These are phyloP conservation scores for Calonectria hongkongensis DNA, from an alignment of 2,329 filamentous ascomycete species.

Conservation along the genomic window DNA sequence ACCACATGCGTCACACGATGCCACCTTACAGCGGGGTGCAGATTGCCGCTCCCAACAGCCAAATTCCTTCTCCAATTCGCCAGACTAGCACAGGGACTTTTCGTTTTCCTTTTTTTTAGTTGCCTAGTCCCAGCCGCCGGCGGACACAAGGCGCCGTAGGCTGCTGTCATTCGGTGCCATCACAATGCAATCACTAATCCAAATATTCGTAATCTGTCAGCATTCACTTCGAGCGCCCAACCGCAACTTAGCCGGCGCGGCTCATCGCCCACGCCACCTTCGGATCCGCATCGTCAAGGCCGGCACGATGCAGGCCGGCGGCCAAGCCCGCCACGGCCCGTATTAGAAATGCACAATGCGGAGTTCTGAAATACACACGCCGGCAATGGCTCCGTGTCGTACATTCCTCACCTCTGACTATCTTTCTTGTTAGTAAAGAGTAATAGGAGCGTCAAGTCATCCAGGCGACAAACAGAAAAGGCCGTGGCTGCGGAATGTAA, in stretches of 20 bases:
- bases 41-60: not conserved
- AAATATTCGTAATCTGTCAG: slow-evolving; percentile 10
- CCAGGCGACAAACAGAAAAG: too few species aligned
- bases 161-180: not conserved
- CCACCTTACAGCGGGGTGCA: slow-evolving; percentile 9
- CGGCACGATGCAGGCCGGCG: not conserved
- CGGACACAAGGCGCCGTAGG: slow-evolving; percentile 14
- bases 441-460: too few species aligned
- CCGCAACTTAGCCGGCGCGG: not conserved
- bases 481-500: too few species aligned
- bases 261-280: slow-evolving; percentile 1
- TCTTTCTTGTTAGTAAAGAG: too few species aligned
- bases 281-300: not conserved
- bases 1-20: slow-evolving; percentile 19
- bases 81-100: not conserved
- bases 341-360: slow-evolving; percentile 11
- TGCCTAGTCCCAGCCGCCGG: slow-evolving; percentile 16
- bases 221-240: not conserved
- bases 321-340: not conserved
- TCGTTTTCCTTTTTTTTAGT: not conserved
- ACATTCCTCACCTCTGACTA: too few species aligned
- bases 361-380: too few species aligned
- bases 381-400: too few species aligned
- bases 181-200: not conserved
- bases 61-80: not conserved